Evolutionary conservation across 2,329 filamentous ascomycete genomes (phyloP).

Genomic region (Arthrobotrys entomopaga): DNA sequence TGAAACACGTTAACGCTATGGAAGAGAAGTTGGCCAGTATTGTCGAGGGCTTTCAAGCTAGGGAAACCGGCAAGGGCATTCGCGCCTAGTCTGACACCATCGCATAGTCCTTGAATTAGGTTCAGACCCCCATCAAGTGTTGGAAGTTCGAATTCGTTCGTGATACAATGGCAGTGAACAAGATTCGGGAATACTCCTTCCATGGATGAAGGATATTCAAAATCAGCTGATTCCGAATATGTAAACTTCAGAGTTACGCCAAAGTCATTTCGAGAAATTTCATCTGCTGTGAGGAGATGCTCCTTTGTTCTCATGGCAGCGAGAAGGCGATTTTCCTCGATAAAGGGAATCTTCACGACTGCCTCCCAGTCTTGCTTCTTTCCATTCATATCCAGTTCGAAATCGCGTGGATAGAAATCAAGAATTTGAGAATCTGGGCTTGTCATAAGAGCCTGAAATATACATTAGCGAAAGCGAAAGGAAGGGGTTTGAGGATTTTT

Average conservation of each 20-base stretch:
- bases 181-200: conserved; percentile 91
- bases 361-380: conserved; percentile 99
- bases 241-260: conserved; percentile 93
- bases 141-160: conserved; percentile 95
- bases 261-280: conserved; percentile 86
- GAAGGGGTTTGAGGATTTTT: too few relatives aligned
- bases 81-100: conserved; percentile 82
- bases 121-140: conserved; percentile 84
- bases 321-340: conserved; percentile 87
- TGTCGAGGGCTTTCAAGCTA: conserved; percentile 84
- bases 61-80: conserved; percentile 93
- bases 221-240: conserved; percentile 80
- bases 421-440: conserved; percentile 89
- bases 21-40: conserved; percentile 82
- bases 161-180: conserved; percentile 84
- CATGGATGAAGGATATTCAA: conserved; percentile 85
- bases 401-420: conserved; percentile 97
- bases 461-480: conserved; percentile 4
- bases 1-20: conserved; percentile 95
- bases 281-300: conserved; percentile 76
- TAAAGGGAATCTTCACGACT: conserved; percentile 98
- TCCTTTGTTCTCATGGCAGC: conserved; percentile 88
- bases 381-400: conserved; percentile 98
- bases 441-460: conserved; percentile 81
- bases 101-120: conserved; percentile 82